These are phyloP conservation scores for Talaromyces islandicus DNA, from an alignment of 2,329 filamentous ascomycete genomes.

Conservation along the genomic window DNA sequence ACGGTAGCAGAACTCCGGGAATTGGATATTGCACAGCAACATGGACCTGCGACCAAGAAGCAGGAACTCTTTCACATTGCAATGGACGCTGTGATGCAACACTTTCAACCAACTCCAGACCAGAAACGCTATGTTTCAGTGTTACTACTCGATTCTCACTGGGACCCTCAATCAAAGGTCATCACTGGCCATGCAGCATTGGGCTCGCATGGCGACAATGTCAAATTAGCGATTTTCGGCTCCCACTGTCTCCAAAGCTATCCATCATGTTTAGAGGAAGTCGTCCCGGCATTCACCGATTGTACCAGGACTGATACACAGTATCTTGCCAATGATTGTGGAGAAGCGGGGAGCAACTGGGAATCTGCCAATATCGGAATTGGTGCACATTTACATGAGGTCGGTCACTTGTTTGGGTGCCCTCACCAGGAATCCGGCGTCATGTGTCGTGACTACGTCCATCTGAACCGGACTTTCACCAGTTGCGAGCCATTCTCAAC, in stretches of 20 bases:
- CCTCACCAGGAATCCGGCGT: slow-evolving; percentile 86
- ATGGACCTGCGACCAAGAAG: slow-evolving; percentile 61
- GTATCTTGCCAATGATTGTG: slow-evolving; percentile 76
- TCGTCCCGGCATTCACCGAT: slow-evolving; percentile 81
- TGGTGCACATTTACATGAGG: slow-evolving; percentile 86
- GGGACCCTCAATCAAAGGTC: slow-evolving; percentile 66
- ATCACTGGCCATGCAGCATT: slow-evolving; percentile 78
- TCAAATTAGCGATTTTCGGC: slow-evolving; percentile 84
- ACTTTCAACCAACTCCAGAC: slow-evolving; percentile 68
- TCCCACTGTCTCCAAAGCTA: slow-evolving; percentile 91
- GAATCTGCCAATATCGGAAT: slow-evolving; percentile 93
- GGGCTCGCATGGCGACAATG: slow-evolving; percentile 65
- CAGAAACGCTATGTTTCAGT: slow-evolving; percentile 87
- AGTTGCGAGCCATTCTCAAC: slow-evolving; percentile 80
- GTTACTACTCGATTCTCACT: slow-evolving; percentile 80
- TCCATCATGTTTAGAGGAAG: slow-evolving; percentile 80
- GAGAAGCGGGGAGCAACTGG: slow-evolving; percentile 85
- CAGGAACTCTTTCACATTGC: slow-evolving; percentile 73
- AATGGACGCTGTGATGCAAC: slow-evolving; percentile 66
- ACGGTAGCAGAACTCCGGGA: slow-evolving; percentile 79
- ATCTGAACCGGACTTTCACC: slow-evolving; percentile 75
- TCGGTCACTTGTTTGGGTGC: slow-evolving; percentile 83
- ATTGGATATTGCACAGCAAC: slow-evolving; percentile 72
- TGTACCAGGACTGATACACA: slow-evolving; percentile 82
- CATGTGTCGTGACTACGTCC: slow-evolving; percentile 85